A percentile compares a stretch with the other conserved stretches of the same genome.
Evolutionary conservation across 2,329 filamentous ascomycete species (phyloP).

Genomic region (Emmonsiellopsis sp.): DNA sequence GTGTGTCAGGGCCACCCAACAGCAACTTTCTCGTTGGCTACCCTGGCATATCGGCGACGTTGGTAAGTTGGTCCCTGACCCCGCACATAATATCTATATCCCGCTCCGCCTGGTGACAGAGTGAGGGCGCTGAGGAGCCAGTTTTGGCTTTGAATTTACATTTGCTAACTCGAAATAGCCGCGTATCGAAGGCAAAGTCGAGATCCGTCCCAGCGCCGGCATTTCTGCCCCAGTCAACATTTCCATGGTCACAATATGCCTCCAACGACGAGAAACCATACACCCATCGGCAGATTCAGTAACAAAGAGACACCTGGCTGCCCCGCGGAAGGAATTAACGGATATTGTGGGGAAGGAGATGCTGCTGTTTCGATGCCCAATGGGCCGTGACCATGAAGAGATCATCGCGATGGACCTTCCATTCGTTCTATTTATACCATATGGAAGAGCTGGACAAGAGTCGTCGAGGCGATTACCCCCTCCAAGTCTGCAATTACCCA

Average conservation of each 20-base stretch:
- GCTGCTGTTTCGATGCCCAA: slow-evolving; percentile 75
- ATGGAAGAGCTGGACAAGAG: slow-evolving; percentile 83
- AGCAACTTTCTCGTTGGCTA: slow-evolving; percentile 95
- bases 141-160: background rate
- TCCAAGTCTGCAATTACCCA: slow-evolving; percentile 80
- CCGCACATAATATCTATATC: background rate
- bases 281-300: slow-evolving; percentile 92
- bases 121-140: background rate
- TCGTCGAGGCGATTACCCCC: slow-evolving; percentile 83
- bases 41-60: slow-evolving; percentile 90
- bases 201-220: slow-evolving; percentile 79
- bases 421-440: slow-evolving; percentile 95
- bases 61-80: slow-evolving; percentile 55
- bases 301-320: slow-evolving; percentile 82
- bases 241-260: slow-evolving; percentile 86
- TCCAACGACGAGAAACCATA: slow-evolving; percentile 91
- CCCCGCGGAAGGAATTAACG: slow-evolving; percentile 79
- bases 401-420: slow-evolving; percentile 94
- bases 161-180: slow-evolving; percentile 49
- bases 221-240: slow-evolving; percentile 82
- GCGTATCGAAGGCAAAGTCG: slow-evolving; percentile 94
- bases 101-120: too few species aligned
- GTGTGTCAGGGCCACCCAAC: slow-evolving; percentile 94
- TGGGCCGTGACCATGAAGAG: slow-evolving; percentile 75
- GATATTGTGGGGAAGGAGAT: slow-evolving; percentile 96